Evolutionary conservation across 1,284 basidiomycete species (phyloP).

Genomic region (Gymnopus androsaceus): DNA sequence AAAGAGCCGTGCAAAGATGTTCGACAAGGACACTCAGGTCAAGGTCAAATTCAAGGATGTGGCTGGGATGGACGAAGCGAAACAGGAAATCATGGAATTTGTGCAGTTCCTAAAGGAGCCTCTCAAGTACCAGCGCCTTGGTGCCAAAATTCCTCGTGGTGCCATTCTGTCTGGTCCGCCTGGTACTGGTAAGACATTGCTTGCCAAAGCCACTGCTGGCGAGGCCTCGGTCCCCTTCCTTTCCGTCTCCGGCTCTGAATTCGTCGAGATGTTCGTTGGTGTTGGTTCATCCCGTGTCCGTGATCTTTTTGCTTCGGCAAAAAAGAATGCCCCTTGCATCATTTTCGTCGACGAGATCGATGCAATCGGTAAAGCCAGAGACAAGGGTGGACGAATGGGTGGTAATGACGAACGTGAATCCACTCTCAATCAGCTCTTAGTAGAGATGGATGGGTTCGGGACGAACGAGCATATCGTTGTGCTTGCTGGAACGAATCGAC

Average conservation of each 20-base stretch:
- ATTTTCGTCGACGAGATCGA: conserved; percentile 99
- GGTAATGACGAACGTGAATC: conserved; percentile 99
- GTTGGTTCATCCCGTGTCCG: conserved; percentile 97
- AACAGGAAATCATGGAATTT: conserved; percentile 99
- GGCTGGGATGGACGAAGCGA: conserved; percentile 99
- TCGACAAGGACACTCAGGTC: conserved; percentile 97
- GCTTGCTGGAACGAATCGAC: conserved; percentile 94
- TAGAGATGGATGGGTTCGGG: conserved; percentile 99
- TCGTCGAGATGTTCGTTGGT: conserved; percentile 99
- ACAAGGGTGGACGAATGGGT: conserved; percentile 86
- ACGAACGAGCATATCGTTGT: conserved; percentile 97
- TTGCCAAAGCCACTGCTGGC: conserved; percentile 98
- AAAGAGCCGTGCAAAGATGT: conserved; percentile 93
- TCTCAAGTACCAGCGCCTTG: conserved; percentile 90
- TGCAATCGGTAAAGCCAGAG: conserved; percentile 95
- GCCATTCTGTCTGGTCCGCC: conserved; percentile 98
- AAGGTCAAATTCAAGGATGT: conserved; percentile 95
- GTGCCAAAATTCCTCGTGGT: conserved; percentile 98
- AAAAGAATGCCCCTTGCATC: conserved; percentile 98
- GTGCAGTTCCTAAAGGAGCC: conserved; percentile 99
- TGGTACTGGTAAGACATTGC: conserved; percentile 96
- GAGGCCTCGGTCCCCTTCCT: conserved; percentile 98
- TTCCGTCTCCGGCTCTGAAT: conserved; percentile 97
- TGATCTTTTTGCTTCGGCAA: conserved; percentile 95
- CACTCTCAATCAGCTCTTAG: conserved; percentile 95